phyloP scores from a whole-genome alignment of 257 asterid species.

The Salvia splendens region DNA sequence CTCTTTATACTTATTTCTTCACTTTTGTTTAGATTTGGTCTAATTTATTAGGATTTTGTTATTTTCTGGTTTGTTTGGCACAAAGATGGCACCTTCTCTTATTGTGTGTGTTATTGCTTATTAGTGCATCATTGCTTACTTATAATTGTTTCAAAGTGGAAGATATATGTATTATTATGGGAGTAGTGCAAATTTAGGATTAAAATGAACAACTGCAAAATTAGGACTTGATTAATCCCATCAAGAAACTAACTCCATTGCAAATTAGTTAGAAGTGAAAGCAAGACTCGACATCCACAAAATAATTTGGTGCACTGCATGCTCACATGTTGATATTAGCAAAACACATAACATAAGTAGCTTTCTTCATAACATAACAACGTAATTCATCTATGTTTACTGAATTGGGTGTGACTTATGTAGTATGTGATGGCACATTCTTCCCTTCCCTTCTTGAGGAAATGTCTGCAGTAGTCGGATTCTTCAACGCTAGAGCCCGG shows the following conservation, averaged over 20 bases:
- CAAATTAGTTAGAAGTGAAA: too few species aligned
- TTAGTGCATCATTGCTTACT: not conserved
- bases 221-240: not conserved
- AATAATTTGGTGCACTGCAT: too few species aligned
- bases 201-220: too few species aligned
- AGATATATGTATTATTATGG: not conserved
- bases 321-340: not conserved
- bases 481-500: slow-evolving; percentile 73
- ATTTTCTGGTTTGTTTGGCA: slow-evolving; percentile 7
- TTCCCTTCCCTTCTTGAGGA: slow-evolving; percentile 82
- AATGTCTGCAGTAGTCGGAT: slow-evolving; percentile 89
- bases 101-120: not conserved
- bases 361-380: not conserved
- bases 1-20: too few species aligned
- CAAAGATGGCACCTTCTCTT: slow-evolving; percentile 4
- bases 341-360: not conserved
- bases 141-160: not conserved
- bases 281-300: too few species aligned
- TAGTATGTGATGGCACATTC: slow-evolving; percentile 93
- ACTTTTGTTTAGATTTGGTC: not conserved
- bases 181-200: not conserved
- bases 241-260: not conserved
- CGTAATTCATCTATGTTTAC: not conserved
- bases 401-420: slow-evolving; percentile 16
- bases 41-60: not conserved